A percentile compares a stretch with the other conserved stretches of the same genome.
phyloP scores from a whole-genome alignment of 202 grass and related monocot genomes.

The Eragrostis tef region DNA sequence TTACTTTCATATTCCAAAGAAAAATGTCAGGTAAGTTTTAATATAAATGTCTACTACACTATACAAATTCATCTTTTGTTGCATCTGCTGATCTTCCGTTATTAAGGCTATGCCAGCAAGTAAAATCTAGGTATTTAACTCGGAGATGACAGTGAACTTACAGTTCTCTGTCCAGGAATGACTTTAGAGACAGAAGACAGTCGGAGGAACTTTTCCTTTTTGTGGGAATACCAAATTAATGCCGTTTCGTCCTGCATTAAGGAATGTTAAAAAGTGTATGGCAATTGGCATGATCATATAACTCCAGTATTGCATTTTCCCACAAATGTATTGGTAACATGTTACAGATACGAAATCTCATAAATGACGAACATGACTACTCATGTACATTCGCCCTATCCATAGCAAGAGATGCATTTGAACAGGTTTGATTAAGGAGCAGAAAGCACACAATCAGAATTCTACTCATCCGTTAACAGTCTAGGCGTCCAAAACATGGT shows the following conservation, averaged over 20 bases:
- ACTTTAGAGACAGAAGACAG: conserved; percentile 73
- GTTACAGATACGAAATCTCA: conserved; percentile 3
- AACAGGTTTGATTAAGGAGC: not conserved
- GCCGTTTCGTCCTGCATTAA: conserved; percentile 63
- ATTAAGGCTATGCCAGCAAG: conserved; percentile 5
- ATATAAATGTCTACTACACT: not conserved
- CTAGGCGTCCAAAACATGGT: not conserved
- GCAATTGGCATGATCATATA: not conserved
- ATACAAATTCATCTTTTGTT: not conserved
- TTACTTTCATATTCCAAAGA: not conserved
- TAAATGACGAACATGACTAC: not conserved
- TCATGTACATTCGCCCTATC: not conserved
- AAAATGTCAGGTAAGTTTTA: conserved; percentile 33
- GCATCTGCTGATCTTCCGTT: not conserved
- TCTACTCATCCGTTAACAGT: not conserved
- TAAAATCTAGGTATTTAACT: not conserved
- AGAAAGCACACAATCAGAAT: conserved; percentile 1
- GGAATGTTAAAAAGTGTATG: not conserved
- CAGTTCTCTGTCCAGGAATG: conserved; percentile 90
- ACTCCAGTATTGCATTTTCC: not conserved
- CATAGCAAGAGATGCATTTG: not conserved
- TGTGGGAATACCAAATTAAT: conserved; percentile 81
- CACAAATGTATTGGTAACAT: conserved; percentile 5
- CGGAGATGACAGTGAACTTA: conserved; percentile 51
- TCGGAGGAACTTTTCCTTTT: conserved; percentile 71